A percentile compares a stretch with the other conserved stretches of the same genome.
Conservation (phyloP, 2,329 filamentous ascomycete species). For the Aspergillus fumigatiaffinis region DNA sequence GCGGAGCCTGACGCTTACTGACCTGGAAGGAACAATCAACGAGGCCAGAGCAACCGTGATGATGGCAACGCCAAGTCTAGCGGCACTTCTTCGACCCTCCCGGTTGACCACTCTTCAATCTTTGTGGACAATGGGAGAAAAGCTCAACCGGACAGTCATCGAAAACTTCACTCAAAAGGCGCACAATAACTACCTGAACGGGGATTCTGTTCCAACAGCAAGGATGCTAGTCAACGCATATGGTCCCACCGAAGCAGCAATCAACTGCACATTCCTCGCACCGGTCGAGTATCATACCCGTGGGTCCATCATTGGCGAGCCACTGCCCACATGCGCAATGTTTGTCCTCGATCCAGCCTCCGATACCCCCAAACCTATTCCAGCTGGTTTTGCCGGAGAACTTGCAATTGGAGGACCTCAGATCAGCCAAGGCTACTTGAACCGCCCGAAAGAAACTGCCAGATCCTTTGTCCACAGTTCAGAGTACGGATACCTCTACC, state of each 20-base stretch:
- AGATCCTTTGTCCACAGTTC: constrained; percentile 23
- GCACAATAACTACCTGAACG: neutral
- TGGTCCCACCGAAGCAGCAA: constrained; percentile 32
- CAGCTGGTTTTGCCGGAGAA: constrained; percentile 43
- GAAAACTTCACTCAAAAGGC: constrained; percentile 24
- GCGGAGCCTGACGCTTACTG: constrained; percentile 25
- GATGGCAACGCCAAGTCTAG: constrained; percentile 39
- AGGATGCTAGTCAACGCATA: constrained; percentile 30
- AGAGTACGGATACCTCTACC: constrained; percentile 46
- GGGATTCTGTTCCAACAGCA: neutral
- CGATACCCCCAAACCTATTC: constrained; percentile 31
- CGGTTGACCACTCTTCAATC: constrained; percentile 22
- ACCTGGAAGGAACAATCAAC: constrained; percentile 24
- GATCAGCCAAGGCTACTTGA: constrained; percentile 28
- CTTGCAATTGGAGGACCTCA: constrained; percentile 38
- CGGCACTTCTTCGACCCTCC: constrained; percentile 28
- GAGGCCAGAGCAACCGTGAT: constrained; percentile 33
- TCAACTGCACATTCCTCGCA: constrained; percentile 24
- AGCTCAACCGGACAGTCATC: constrained; percentile 29
- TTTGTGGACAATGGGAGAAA: constrained; percentile 35
- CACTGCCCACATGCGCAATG: constrained; percentile 33
- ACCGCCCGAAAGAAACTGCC: constrained; percentile 21
- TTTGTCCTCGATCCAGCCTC: constrained; percentile 24
- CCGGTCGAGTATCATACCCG: constrained; percentile 17
- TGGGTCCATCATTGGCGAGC: constrained; percentile 36